These are phyloP conservation scores for Mollisiaceae sp. DNA, from an alignment of 2,329 filamentous ascomycete species.

Conservation along the genomic window DNA sequence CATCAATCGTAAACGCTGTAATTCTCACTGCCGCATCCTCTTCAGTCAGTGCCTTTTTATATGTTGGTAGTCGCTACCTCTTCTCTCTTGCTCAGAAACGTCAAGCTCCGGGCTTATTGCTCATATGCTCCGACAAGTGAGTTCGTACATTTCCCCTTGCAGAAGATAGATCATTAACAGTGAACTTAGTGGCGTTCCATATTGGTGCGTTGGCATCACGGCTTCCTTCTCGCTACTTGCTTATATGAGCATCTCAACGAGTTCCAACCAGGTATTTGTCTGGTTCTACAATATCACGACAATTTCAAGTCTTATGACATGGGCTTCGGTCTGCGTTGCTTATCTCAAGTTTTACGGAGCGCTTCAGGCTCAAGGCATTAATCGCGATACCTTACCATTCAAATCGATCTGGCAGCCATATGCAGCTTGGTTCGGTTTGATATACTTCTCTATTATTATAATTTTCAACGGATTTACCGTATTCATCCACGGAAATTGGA, in stretches of 20 bases:
- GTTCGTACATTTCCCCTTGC: too few species aligned
- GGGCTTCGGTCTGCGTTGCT: conserved; percentile 64
- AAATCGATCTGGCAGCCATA: conserved; percentile 67
- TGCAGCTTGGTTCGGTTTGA: conserved; percentile 63
- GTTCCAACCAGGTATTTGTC: conserved; percentile 65
- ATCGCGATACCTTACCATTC: conserved; percentile 60
- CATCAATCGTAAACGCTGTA: conserved; percentile 76
- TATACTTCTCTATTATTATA: conserved; percentile 67
- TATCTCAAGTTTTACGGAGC: conserved; percentile 62
- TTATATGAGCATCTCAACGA: conserved; percentile 68
- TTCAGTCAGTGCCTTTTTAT: conserved; percentile 69
- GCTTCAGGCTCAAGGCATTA: conserved; percentile 60
- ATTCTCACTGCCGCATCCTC: conserved; percentile 76
- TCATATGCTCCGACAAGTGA: too few species aligned
- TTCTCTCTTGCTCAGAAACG: conserved; percentile 59
- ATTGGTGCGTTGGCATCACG: conserved; percentile 60
- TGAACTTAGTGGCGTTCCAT: conserved; percentile 60
- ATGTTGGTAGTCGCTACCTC: conserved; percentile 62
- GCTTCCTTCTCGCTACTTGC: conserved; percentile 64
- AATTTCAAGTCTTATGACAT: conserved; percentile 66
- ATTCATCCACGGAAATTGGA: conserved; percentile 65
- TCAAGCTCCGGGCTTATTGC: conserved; percentile 60
- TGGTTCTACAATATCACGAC: conserved; percentile 68
- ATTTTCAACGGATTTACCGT: conserved; percentile 72
- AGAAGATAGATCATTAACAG: too few species aligned